A percentile compares a stretch with the other conserved stretches of the same genome.
Conservation (phyloP, 1,284 basidiomycete genomes). For the Microbotryum silenes-acaulis region DNA sequence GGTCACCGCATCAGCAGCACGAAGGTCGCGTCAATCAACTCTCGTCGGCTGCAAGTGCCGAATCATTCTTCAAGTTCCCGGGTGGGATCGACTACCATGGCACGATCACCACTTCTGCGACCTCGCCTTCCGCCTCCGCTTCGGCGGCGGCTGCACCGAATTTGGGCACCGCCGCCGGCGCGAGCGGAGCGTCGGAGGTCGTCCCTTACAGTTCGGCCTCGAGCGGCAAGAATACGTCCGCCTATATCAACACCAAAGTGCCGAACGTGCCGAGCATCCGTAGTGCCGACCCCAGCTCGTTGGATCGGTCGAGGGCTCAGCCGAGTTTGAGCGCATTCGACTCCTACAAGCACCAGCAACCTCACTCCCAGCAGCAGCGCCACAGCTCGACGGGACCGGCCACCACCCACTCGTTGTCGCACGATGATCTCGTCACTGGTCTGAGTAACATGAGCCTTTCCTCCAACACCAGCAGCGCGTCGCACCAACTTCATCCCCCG, state of each 20-base stretch:
- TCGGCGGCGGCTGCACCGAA: too few species aligned
- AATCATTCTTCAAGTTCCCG: too few species aligned
- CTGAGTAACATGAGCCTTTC: constrained; percentile 18
- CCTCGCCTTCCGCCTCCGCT: too few species aligned
- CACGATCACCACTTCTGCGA: too few species aligned
- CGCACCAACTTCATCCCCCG: not conserved
- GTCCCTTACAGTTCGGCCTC: not conserved
- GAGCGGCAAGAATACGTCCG: not conserved
- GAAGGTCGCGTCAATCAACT: too few species aligned
- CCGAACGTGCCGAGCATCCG: not conserved
- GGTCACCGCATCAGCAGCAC: too few species aligned
- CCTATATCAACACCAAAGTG: not conserved
- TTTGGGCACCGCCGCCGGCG: too few species aligned
- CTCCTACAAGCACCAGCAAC: constrained; percentile 4
- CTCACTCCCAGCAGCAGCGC: constrained; percentile 1
- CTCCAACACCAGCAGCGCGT: not conserved
- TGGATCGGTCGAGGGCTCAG: not conserved
- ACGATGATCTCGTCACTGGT: constrained; percentile 22
- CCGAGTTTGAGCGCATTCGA: not conserved
- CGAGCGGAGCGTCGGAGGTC: too few species aligned
- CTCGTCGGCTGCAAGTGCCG: too few species aligned
- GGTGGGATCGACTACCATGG: too few species aligned
- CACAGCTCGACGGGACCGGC: not conserved
- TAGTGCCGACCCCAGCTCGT: not conserved
- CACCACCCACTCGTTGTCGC: constrained; percentile 6